Conservation (phyloP, 352 stramenopile genomes). For the Pythium apleroticum region DNA sequence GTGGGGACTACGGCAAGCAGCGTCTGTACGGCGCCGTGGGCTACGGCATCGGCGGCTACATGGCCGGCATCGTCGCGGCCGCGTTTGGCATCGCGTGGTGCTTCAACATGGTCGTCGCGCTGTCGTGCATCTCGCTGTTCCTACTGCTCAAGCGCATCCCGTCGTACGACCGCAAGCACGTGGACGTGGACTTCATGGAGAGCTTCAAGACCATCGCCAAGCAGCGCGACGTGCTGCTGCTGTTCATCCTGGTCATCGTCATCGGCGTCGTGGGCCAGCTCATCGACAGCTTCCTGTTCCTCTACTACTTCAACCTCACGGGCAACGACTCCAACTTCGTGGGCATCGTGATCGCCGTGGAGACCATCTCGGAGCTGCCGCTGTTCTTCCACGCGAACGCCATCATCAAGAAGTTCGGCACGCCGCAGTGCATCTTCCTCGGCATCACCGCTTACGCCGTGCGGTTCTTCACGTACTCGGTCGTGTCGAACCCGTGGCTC, state of each 20-base stretch:
- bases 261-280: slow-evolving; percentile 54
- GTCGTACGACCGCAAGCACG: slow-evolving; percentile 34
- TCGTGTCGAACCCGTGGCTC: slow-evolving; percentile 63
- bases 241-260: slow-evolving; percentile 70
- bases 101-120: slow-evolving; percentile 72
- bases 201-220: slow-evolving; percentile 45
- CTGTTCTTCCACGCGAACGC: slow-evolving; percentile 76
- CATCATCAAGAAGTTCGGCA: slow-evolving; percentile 63
- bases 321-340: slow-evolving; percentile 61
- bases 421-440: slow-evolving; percentile 49
- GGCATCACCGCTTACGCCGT: slow-evolving; percentile 53
- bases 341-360: slow-evolving; percentile 61
- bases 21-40: slow-evolving; percentile 69
- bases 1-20: slow-evolving; percentile 78
- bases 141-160: slow-evolving; percentile 57
- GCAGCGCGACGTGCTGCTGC: slow-evolving; percentile 58
- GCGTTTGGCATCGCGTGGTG: slow-evolving; percentile 72
- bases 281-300: slow-evolving; percentile 72
- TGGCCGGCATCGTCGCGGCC: slow-evolving; percentile 56
- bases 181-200: slow-evolving; percentile 37
- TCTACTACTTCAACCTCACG: slow-evolving; percentile 74
- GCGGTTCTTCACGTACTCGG: slow-evolving; percentile 62
- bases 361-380: slow-evolving; percentile 72
- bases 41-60: slow-evolving; percentile 66
- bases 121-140: slow-evolving; percentile 56